phyloP scores from a whole-genome alignment of 805 yeast genomes.

The Saturnispora zaruensis region DNA sequence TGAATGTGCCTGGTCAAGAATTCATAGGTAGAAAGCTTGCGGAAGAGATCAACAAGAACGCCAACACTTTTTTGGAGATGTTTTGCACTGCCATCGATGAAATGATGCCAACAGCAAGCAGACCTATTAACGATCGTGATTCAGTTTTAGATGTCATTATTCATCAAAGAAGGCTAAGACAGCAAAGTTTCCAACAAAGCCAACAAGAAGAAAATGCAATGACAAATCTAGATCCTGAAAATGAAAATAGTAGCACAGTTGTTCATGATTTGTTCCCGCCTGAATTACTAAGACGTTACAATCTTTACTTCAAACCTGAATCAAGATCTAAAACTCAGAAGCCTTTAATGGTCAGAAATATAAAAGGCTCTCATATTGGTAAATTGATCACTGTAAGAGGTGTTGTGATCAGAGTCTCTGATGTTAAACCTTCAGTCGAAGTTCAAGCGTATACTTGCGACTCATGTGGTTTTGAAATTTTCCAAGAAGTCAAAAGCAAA shows the following conservation, averaged over 20 bases:
- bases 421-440: slow-evolving; percentile 84
- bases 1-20: slow-evolving; percentile 4
- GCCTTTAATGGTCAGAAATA: slow-evolving; percentile 81
- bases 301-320: slow-evolving; percentile 78
- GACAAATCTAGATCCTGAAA: slow-evolving; percentile 29
- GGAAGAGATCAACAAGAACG: slow-evolving; percentile 57
- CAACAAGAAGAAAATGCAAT: slow-evolving; percentile 51
- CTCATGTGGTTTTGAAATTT: slow-evolving; percentile 91
- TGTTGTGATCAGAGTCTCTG: slow-evolving; percentile 89
- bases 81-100: slow-evolving; percentile 71
- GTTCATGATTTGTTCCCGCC: slow-evolving; percentile 65
- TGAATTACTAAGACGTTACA: slow-evolving; percentile 77
- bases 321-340: slow-evolving; percentile 37
- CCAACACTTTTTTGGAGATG: slow-evolving; percentile 71
- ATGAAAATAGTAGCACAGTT: slow-evolving; percentile 13
- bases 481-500: slow-evolving; percentile 85
- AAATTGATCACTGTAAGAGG: slow-evolving; percentile 86
- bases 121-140: slow-evolving; percentile 68
- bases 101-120: slow-evolving; percentile 80
- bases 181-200: slow-evolving; percentile 62
- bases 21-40: slow-evolving; percentile 29
- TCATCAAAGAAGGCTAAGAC: slow-evolving; percentile 81
- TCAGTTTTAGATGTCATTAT: slow-evolving; percentile 89
- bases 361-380: slow-evolving; percentile 78
- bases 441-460: slow-evolving; percentile 97